Percentiles rank a stretch among this genome's conserved stretches.
phyloP scores from a whole-genome alignment of 345 rosid genomes.

The Kandelia obovata region DNA sequence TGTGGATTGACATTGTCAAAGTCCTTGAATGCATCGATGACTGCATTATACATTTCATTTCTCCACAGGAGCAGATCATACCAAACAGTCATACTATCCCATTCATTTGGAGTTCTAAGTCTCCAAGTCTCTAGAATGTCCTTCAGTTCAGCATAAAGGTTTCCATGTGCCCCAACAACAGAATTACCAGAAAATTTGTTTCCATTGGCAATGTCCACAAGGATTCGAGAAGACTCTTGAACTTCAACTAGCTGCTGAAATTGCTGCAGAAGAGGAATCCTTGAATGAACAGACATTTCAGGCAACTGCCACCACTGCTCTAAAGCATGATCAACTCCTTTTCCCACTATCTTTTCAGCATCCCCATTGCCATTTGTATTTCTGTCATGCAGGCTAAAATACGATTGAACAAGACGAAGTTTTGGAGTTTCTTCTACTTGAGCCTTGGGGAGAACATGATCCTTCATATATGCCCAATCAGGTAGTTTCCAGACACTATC shows the following conservation, averaged over 20 bases:
- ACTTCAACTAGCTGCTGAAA: constrained; percentile 97
- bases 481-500: constrained; percentile 95
- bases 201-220: constrained; percentile 85
- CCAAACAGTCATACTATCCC: constrained; percentile 98
- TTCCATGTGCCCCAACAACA: constrained; percentile 66
- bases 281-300: constrained; percentile 93
- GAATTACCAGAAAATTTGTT: constrained; percentile 64
- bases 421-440: constrained; percentile 99
- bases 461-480: constrained; percentile 92
- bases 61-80: constrained; percentile 98
- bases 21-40: constrained; percentile 94
- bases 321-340: constrained; percentile 94
- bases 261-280: constrained; percentile 93
- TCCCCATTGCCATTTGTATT: constrained; percentile 77
- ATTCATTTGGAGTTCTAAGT: constrained; percentile 92
- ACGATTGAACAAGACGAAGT: constrained; percentile 85
- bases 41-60: constrained; percentile 92
- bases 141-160: constrained; percentile 86
- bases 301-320: constrained; percentile 99
- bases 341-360: constrained; percentile 84
- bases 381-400: constrained; percentile 87
- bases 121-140: constrained; percentile 99
- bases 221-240: constrained; percentile 91
- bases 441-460: constrained; percentile 95
- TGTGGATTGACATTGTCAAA: constrained; percentile 61